Conservation (phyloP, 805 yeast species). For the Nakazawaea ambrosiae region DNA sequence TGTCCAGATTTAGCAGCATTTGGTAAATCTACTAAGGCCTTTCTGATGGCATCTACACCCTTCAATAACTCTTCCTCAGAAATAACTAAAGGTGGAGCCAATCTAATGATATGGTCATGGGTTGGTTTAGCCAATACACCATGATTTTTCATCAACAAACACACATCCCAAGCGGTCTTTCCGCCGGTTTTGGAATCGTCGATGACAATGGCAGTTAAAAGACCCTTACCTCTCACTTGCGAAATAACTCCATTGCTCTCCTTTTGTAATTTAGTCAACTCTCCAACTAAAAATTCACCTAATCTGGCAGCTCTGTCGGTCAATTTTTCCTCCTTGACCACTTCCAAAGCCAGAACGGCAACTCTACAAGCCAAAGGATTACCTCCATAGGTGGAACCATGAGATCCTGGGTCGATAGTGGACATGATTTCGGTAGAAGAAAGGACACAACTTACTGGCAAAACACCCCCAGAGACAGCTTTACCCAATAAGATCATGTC, state of each 20-base stretch:
- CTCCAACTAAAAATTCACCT: conserved; percentile 62
- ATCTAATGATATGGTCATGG: conserved; percentile 89
- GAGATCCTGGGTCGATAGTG: conserved; percentile 88
- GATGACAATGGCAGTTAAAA: conserved; percentile 85
- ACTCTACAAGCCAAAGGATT: conserved; percentile 92
- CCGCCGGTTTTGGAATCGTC: conserved; percentile 81
- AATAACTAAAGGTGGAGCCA: conserved; percentile 94
- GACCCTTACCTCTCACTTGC: conserved; percentile 78
- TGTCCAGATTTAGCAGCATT: conserved; percentile 41
- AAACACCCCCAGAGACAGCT: conserved; percentile 92
- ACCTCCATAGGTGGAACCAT: conserved; percentile 97
- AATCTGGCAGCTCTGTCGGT: conserved; percentile 68
- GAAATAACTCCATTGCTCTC: conserved; percentile 47
- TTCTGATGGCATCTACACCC: conserved; percentile 71
- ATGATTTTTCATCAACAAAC: conserved; percentile 77
- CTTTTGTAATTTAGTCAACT: conserved; percentile 45
- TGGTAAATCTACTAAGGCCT: conserved; percentile 51
- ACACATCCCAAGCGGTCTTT: conserved; percentile 93
- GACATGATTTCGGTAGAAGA: conserved; percentile 88
- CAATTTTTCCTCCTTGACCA: conserved; percentile 79
- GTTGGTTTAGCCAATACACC: conserved; percentile 97
- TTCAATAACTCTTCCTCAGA: conserved; percentile 76
- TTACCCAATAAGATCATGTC: conserved; percentile 88
- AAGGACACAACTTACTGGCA: conserved; percentile 87
- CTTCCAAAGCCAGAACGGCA: conserved; percentile 89